These are phyloP conservation scores for Stephania yunnanensis DNA, from an alignment of 164 flowering plant genomes.

Conservation along the genomic window DNA sequence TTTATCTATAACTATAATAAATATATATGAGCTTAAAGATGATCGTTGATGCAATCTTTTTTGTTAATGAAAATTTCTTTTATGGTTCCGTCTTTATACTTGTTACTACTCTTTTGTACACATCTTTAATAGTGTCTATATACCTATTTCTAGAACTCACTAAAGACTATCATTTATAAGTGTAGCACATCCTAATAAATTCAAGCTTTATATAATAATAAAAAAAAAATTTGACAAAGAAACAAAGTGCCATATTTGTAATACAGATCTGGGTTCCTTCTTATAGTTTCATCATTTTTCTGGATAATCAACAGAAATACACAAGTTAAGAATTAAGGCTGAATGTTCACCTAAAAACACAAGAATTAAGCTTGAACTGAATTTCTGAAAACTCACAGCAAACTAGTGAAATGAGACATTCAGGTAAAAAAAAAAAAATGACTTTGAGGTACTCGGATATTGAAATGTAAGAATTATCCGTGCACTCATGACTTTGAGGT, in stretches of 20 bases:
- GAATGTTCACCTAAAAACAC: slow-evolving; percentile 9
- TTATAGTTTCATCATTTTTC: slow-evolving; percentile 84
- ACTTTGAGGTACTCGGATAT: slow-evolving; percentile 88
- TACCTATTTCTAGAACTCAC: no score
- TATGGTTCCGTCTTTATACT: slow-evolving; percentile 21
- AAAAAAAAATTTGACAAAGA: not conserved
- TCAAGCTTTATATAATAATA: not conserved
- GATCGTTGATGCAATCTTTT: no score
- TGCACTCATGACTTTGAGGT: slow-evolving; percentile 75
- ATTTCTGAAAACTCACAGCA: not conserved
- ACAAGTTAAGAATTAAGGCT: not conserved
- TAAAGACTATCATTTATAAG: slow-evolving; percentile 25
- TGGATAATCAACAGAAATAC: slow-evolving; percentile 24
- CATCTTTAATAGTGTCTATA: no score
- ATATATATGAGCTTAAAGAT: no score
- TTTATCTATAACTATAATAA: not conserved
- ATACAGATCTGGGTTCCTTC: slow-evolving; percentile 74
- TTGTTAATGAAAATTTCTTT: no score
- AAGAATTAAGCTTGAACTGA: not conserved
- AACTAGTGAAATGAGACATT: not conserved
- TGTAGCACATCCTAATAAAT: not conserved
- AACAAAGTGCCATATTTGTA: slow-evolving; percentile 65
- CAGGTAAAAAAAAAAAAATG: slow-evolving; percentile 15
- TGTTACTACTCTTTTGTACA: slow-evolving; percentile 64
- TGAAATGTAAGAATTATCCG: not conserved